phyloP scores from a whole-genome alignment of 2,329 filamentous ascomycete species.

The Dothideomycetes sp. region DNA sequence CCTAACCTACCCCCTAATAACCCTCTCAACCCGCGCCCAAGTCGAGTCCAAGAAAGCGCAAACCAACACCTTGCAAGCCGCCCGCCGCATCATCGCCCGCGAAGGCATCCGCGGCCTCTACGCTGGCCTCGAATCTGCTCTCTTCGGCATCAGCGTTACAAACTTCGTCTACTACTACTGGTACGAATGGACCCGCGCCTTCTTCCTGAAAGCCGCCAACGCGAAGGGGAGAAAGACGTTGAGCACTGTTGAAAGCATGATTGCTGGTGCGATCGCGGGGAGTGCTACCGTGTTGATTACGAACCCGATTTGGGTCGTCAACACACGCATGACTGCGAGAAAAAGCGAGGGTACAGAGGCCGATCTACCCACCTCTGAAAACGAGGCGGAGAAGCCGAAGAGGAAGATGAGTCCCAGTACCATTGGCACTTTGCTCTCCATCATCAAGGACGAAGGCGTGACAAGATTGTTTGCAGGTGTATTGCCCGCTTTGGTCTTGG shows the following conservation, averaged over 20 bases:
- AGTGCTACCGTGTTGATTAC: slow-evolving; percentile 91
- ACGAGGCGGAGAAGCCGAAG: slow-evolving; percentile 21
- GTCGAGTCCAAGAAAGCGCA: slow-evolving; percentile 93
- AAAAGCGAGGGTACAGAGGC: slow-evolving; percentile 47
- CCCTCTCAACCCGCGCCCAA: slow-evolving; percentile 91
- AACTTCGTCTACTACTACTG: slow-evolving; percentile 99
- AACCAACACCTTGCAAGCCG: slow-evolving; percentile 72
- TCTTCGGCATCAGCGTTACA: slow-evolving; percentile 96
- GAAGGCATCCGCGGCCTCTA: slow-evolving; percentile 87
- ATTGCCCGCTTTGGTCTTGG: slow-evolving; percentile 81
- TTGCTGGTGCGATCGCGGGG: slow-evolving; percentile 86
- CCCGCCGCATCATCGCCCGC: slow-evolving; percentile 77
- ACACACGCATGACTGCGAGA: slow-evolving; percentile 94
- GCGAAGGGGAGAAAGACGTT: slow-evolving; percentile 42
- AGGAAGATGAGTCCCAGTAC: slow-evolving; percentile 58
- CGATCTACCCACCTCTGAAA: slow-evolving; percentile 24
- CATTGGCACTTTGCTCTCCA: slow-evolving; percentile 66
- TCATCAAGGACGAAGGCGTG: slow-evolving; percentile 77
- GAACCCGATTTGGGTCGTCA: slow-evolving; percentile 98
- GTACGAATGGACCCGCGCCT: slow-evolving; percentile 90
- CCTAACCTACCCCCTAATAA: slow-evolving; percentile 95
- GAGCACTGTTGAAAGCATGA: slow-evolving; percentile 87
- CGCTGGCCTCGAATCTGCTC: slow-evolving; percentile 81
- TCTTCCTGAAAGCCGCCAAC: slow-evolving; percentile 31
- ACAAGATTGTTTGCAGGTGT: slow-evolving; percentile 84